phyloP scores from a whole-genome alignment of 2,329 filamentous ascomycete species.

The Talaromyces pinophilus region DNA sequence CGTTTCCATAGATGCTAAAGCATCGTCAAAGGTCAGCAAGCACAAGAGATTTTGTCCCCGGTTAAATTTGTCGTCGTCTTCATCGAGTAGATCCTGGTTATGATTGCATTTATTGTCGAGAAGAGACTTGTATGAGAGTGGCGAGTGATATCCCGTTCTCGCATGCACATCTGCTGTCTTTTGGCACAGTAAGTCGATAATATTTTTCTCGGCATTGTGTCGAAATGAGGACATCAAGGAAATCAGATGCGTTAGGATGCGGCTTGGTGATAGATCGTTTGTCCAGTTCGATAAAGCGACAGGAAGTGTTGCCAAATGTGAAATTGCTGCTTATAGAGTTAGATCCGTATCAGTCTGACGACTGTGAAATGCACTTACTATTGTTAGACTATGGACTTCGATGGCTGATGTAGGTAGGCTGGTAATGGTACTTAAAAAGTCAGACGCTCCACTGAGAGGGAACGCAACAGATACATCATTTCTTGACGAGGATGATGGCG shows the following conservation, averaged over 20 bases:
- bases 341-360: background rate
- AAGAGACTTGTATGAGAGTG: background rate
- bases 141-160: background rate
- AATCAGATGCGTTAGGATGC: slow-evolving; percentile 28
- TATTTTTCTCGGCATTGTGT: slow-evolving; percentile 26
- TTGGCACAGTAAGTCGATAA: slow-evolving; percentile 29
- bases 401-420: slow-evolving; percentile 50
- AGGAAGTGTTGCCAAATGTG: slow-evolving; percentile 26
- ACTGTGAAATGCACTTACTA: slow-evolving; percentile 31
- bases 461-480: slow-evolving; percentile 46
- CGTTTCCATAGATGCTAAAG: background rate
- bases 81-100: background rate
- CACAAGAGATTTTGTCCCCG: background rate
- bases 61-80: background rate
- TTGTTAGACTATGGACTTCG: slow-evolving; percentile 53
- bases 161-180: slow-evolving; percentile 30
- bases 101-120: background rate
- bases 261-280: slow-evolving; percentile 26
- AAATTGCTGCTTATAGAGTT: slow-evolving; percentile 23
- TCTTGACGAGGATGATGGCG: slow-evolving; percentile 30
- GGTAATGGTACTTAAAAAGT: slow-evolving; percentile 49
- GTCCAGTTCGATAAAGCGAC: slow-evolving; percentile 24
- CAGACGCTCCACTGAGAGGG: slow-evolving; percentile 31
- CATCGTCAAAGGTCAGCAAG: background rate
- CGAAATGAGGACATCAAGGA: slow-evolving; percentile 29